Evolutionary conservation across 169 alveolate species (phyloP).

Genomic region (Cryptosporidium meleagridis): DNA sequence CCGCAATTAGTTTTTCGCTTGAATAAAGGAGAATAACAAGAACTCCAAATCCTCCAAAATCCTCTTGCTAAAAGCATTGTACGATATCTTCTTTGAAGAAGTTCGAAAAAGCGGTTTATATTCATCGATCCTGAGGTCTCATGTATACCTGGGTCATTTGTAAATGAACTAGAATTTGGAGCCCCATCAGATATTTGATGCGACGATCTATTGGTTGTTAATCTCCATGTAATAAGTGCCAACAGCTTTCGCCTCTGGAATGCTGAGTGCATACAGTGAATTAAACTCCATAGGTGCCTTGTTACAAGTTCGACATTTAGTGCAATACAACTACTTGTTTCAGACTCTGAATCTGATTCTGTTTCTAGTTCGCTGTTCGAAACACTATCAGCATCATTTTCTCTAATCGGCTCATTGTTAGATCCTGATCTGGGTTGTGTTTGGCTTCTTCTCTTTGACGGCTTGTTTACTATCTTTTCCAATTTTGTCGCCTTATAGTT

Average conservation of each 20-base stretch:
- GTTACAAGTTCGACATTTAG: conserved; percentile 74
- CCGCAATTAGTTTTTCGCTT: conserved; percentile 64
- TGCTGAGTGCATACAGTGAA: conserved; percentile 49
- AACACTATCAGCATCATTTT: conserved; percentile 25
- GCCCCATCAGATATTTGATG: conserved; percentile 66
- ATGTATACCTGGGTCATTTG: conserved; percentile 47
- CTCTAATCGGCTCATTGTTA: conserved; percentile 4
- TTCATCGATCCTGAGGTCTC: conserved; percentile 29
- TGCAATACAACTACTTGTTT: conserved; percentile 70
- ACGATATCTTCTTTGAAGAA: conserved; percentile 65
- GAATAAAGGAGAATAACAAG: conserved; percentile 70
- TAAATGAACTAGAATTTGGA: conserved; percentile 31
- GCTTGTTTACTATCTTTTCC: conserved; percentile 37
- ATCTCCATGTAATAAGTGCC: conserved; percentile 54
- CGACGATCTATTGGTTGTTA: conserved; percentile 15
- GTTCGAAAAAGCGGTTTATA: conserved; percentile 53
- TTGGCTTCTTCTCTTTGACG: conserved; percentile 43
- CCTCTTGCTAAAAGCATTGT: conserved; percentile 58
- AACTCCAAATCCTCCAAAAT: conserved; percentile 75
- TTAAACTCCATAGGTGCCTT: conserved; percentile 52
- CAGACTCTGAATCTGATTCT: conserved; percentile 72
- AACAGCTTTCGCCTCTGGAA: conserved; percentile 66
- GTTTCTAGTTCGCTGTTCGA: conserved; percentile 60
- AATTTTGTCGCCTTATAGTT: conserved; percentile 51
- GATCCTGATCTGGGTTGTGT: conserved; percentile 31